These are phyloP conservation scores for Volvox carteri DNA, from an alignment of 163 green algal genomes.

Conservation along the genomic window DNA sequence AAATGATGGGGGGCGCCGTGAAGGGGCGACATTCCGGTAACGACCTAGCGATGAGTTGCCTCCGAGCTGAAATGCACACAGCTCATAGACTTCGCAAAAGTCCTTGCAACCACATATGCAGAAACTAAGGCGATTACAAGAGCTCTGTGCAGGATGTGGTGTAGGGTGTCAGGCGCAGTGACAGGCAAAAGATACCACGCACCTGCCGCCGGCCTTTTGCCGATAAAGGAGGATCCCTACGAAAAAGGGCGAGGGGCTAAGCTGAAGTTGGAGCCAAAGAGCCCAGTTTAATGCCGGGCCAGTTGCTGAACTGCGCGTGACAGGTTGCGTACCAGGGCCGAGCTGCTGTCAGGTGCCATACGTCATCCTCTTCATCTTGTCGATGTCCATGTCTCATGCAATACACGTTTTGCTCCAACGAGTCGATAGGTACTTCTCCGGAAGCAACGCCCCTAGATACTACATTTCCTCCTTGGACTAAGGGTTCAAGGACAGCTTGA, in stretches of 20 bases:
- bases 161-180: not conserved
- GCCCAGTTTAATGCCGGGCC: no score
- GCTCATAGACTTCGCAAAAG: no score
- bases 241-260: not conserved
- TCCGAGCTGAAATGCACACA: no score
- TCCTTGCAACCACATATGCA: not conserved
- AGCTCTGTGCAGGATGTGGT: not conserved
- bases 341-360: constrained; percentile 23
- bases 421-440: not conserved
- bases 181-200: not conserved
- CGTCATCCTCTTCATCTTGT: constrained; percentile 36
- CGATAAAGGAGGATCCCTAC: constrained; percentile 42
- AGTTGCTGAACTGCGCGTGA: not conserved
- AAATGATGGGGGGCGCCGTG: no score
- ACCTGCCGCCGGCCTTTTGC: constrained; percentile 42
- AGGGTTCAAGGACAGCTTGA: not conserved
- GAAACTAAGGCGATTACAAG: not conserved
- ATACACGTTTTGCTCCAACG: constrained; percentile 37
- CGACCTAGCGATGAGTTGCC: no score
- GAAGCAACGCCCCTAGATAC: not conserved
- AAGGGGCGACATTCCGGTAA: no score
- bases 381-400: constrained; percentile 39
- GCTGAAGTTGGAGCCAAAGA: not conserved
- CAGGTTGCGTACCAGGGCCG: constrained; percentile 19
- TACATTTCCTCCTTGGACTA: constrained; percentile 1